Evolutionary conservation across 768 basidiomycete species (phyloP).

Genomic region (Hirschioporus abietinus): DNA sequence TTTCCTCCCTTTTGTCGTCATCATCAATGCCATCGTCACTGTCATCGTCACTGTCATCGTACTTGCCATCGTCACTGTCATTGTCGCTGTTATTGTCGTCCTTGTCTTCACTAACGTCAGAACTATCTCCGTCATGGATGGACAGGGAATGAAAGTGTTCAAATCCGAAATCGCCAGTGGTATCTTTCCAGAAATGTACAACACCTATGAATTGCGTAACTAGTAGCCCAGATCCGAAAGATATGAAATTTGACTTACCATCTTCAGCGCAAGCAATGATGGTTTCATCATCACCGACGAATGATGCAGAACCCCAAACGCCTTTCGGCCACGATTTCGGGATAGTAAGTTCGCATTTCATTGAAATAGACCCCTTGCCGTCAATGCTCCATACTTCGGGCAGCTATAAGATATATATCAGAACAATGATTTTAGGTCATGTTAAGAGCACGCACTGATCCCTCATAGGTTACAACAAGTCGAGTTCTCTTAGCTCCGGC

Average conservation of each 20-base stretch:
- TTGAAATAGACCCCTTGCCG: too few species aligned
- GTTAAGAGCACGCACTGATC: neutral
- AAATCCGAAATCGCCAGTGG: neutral
- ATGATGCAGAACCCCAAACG: neutral
- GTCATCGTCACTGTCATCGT: neutral
- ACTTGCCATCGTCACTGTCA: neutral
- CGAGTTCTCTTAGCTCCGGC: neutral
- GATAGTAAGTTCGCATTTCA: too few species aligned
- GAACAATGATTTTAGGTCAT: neutral
- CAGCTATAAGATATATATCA: neutral
- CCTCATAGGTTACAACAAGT: neutral
- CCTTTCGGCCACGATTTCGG: too few species aligned
- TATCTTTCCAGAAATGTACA: neutral
- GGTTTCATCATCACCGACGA: neutral
- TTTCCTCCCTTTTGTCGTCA: neutral
- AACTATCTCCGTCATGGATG: neutral
- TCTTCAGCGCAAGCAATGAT: neutral
- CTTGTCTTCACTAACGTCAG: too few species aligned
- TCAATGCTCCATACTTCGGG: neutral
- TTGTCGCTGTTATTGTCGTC: too few species aligned
- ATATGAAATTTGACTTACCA: neutral
- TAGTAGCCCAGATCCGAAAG: neutral
- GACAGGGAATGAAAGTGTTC: neutral
- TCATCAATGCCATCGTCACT: neutral
- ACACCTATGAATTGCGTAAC: neutral